These are phyloP conservation scores for Pythium utonaiense DNA, from an alignment of 352 stramenopile species.

Conservation along the genomic window DNA sequence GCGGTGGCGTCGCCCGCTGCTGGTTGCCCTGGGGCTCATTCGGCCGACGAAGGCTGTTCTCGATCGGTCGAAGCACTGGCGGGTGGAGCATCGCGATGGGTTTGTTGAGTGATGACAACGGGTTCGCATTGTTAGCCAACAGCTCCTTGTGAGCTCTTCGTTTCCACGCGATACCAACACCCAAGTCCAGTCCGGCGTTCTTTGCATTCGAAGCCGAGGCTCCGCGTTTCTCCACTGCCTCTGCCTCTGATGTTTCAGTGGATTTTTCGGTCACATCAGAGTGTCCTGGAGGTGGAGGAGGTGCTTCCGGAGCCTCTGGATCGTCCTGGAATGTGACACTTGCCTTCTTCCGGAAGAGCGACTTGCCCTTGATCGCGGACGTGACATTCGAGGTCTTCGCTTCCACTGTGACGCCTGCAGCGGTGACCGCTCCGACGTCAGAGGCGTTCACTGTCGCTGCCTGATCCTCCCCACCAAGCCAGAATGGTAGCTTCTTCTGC, in stretches of 20 bases:
- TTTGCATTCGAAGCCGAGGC: neutral
- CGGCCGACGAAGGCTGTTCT: neutral
- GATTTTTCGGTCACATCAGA: neutral
- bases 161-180: neutral
- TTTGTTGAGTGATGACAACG: slow-evolving; percentile 1
- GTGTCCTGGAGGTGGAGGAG: neutral
- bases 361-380: neutral
- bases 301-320: neutral
- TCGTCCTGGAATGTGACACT: slow-evolving; percentile 4
- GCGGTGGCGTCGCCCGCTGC: slow-evolving; percentile 3
- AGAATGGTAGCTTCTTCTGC: slow-evolving; percentile 13
- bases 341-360: neutral
- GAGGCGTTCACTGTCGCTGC: neutral
- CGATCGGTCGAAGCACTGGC: slow-evolving; percentile 18
- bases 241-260: neutral
- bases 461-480: slow-evolving; percentile 9
- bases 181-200: neutral
- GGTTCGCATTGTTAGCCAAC: neutral
- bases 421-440: neutral
- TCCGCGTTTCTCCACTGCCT: neutral
- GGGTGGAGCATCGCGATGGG: slow-evolving; percentile 8
- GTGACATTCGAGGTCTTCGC: neutral
- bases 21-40: neutral
- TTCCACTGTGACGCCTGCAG: too few relatives aligned
- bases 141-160: neutral